These are phyloP conservation scores for Anisodus acutangulus DNA, from an alignment of 257 asterid species.

Conservation along the genomic window DNA sequence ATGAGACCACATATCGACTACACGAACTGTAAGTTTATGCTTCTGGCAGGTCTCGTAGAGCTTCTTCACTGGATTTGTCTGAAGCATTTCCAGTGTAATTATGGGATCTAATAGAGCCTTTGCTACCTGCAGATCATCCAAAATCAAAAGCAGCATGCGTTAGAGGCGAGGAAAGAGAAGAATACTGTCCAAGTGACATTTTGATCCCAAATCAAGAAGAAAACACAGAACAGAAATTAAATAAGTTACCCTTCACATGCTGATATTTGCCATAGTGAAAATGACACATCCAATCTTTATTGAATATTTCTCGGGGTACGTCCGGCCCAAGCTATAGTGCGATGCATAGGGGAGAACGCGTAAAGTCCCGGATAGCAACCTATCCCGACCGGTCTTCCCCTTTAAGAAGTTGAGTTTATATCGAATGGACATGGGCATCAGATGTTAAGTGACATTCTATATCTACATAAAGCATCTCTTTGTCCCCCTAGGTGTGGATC, in stretches of 20 bases:
- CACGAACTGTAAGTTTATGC: slow-evolving; percentile 58
- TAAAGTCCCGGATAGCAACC: background rate
- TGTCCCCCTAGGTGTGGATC: background rate
- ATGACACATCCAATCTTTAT: background rate
- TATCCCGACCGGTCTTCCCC: background rate
- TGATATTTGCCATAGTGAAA: background rate
- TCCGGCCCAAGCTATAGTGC: background rate
- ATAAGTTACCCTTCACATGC: background rate
- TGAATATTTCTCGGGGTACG: background rate
- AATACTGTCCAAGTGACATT: background rate
- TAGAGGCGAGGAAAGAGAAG: slow-evolving; percentile 4
- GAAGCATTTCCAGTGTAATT: slow-evolving; percentile 73
- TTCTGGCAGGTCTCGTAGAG: slow-evolving; percentile 77
- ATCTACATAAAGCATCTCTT: background rate
- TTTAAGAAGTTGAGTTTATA: background rate
- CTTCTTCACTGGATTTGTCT: slow-evolving; percentile 74
- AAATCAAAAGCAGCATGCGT: background rate
- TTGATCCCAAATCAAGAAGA: background rate
- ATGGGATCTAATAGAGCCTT: slow-evolving; percentile 61
- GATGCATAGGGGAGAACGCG: background rate
- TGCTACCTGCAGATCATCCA: slow-evolving; percentile 51
- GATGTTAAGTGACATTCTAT: background rate
- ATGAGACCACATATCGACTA: slow-evolving; percentile 65
- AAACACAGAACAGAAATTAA: background rate
- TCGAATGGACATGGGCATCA: background rate